Evolutionary conservation across 495 filamentous ascomycete species (phyloP), one percentile per base, ranked within the genome.

Genomic region (Ramalina peruviana): DNA sequence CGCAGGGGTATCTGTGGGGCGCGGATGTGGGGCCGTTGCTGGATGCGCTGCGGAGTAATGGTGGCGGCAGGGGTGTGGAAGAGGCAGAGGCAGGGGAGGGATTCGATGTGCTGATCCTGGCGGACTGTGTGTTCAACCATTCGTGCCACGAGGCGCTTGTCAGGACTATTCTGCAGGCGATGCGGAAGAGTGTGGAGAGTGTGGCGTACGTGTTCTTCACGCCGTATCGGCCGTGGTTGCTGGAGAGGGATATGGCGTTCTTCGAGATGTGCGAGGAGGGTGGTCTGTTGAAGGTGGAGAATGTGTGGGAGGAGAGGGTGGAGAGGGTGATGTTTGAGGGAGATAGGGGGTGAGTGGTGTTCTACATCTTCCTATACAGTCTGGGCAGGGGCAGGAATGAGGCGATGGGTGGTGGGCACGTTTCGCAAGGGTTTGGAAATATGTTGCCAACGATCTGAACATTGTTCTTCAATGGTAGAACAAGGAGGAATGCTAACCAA

Each of bases 171-270:
- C 66, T 74, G 54, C 48, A 66, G 55, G 82, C 82, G 3, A 21
- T 48, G 26, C 13, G 21, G n/a, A 70, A 69, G 39, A 58, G 64
- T 6, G 50, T 55, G n/a, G 65, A 69, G 13, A 73, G 82, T 16
- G 73, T 69, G 40, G 89, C 88, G 1, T 66, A 87, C 56, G 89
- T 95, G 13, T 92, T 94, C 57, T 97, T 97, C 64, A 93, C 88
- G 0, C 86, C 85, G 2, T 93, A 97, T 67, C 71, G 92, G 53
- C 88, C 90, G 1, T 95, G 88, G 89, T 66, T 95, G 55, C 68
- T 83, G 53, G 74, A 85, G 48, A 81, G 84, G 64, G 92, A 94
- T 55, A 69, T 95, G 60, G 74, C 70, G 6, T 95, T 97, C 67
- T 94, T 97, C 59, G 81, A 86, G 21, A 57, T 85, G 41, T 83